These are phyloP conservation scores for Juncus inflexus DNA, from an alignment of 176 grass and related monocot species.

Conservation along the genomic window DNA sequence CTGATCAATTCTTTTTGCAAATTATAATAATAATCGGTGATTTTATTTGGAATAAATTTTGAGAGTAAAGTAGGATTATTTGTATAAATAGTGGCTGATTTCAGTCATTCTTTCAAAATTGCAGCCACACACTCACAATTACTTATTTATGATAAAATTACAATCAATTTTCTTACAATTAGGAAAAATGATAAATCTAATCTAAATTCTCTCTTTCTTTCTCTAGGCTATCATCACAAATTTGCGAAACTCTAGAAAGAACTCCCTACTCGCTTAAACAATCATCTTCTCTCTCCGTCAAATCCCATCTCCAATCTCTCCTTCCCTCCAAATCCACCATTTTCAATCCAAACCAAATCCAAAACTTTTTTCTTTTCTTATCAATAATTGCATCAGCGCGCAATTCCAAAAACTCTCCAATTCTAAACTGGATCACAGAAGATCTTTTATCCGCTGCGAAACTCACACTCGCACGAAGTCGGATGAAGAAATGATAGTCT, in stretches of 20 bases:
- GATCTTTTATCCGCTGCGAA: conserved; percentile 31
- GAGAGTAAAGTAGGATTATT: neutral
- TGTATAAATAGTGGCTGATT: neutral
- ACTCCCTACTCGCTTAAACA: conserved; percentile 44
- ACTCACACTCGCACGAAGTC: conserved; percentile 19
- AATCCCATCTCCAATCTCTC: conserved; percentile 52
- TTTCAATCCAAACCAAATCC: conserved; percentile 15
- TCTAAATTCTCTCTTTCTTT: conserved; percentile 3
- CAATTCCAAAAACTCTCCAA: conserved; percentile 37
- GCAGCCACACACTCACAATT: conserved; percentile 7
- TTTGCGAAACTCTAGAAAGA: conserved; percentile 35
- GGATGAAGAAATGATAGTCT: conserved; percentile 43
- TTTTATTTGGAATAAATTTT: too few species aligned
- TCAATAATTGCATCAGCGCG: conserved; percentile 31
- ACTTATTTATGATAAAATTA: neutral
- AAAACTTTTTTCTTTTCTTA: conserved; percentile 64
- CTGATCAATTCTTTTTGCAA: neutral
- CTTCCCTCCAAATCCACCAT: conserved; percentile 25
- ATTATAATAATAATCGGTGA: neutral
- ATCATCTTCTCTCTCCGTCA: conserved; percentile 51
- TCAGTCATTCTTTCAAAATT: neutral
- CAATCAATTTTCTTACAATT: too few species aligned
- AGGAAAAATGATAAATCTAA: neutral
- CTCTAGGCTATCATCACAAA: conserved; percentile 31
- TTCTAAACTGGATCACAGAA: conserved; percentile 59